phyloP scores from a whole-genome alignment of 2,329 filamentous ascomycete species.

The Colletotrichum siamense region DNA sequence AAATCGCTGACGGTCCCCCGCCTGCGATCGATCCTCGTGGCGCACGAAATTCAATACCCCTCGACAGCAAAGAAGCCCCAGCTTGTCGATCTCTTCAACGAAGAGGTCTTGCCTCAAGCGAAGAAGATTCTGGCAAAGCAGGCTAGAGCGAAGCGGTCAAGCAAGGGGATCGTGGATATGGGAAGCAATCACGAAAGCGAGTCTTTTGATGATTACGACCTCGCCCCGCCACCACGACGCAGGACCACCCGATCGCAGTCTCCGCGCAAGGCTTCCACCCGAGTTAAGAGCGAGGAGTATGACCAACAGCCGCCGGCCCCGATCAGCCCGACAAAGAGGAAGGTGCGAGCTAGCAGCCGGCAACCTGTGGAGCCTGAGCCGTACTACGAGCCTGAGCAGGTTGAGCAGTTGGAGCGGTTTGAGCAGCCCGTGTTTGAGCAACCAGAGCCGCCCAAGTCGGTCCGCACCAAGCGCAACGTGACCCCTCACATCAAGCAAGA shows the following conservation, averaged over 20 bases:
- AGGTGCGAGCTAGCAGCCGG: conserved; percentile 58
- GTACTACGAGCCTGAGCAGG: conserved; percentile 51
- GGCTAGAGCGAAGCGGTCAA: conserved; percentile 82
- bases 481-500: conserved; percentile 58
- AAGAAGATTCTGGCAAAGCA: conserved; percentile 77
- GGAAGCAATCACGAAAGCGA: conserved; percentile 71
- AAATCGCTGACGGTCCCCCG: conserved; percentile 83
- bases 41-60: conserved; percentile 84
- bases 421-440: conserved; percentile 35
- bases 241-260: conserved; percentile 59
- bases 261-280: conserved; percentile 58
- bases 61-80: conserved; percentile 91
- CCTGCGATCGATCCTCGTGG: conserved; percentile 88
- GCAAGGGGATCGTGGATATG: conserved; percentile 79
- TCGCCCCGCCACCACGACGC: conserved; percentile 52
- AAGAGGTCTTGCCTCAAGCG: conserved; percentile 79
- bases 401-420: not conserved
- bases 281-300: conserved; percentile 58
- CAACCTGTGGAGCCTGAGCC: conserved; percentile 54
- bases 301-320: conserved; percentile 37
- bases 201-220: conserved; percentile 65
- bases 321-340: conserved; percentile 58
- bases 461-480: conserved; percentile 54
- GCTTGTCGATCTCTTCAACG: conserved; percentile 82
- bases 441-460: conserved; percentile 41